Evolutionary conservation across 768 basidiomycete species (phyloP).

Genomic region (Leccinum truebloodii): DNA sequence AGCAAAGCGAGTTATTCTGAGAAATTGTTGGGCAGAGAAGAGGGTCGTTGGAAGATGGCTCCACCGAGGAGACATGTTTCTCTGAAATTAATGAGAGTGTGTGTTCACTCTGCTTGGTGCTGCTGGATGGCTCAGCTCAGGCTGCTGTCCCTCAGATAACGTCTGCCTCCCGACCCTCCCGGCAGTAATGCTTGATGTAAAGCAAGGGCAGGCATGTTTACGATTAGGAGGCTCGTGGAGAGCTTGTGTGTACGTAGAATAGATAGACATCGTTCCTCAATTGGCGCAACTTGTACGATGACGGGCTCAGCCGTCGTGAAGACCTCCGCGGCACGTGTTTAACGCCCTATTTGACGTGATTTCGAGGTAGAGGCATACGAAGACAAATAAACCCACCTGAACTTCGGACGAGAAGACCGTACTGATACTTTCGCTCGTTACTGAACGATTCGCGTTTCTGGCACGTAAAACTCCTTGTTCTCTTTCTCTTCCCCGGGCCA

Average conservation of each 20-base stretch:
- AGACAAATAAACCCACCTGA: constrained; percentile 1
- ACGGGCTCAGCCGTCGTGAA: constrained; percentile 3
- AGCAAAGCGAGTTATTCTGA: constrained; percentile 25
- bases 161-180: neutral
- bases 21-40: constrained; percentile 31
- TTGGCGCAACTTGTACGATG: constrained; percentile 12
- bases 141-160: constrained; percentile 1
- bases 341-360: constrained; percentile 13
- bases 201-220: constrained; percentile 3
- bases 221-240: constrained; percentile 3
- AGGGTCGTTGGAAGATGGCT: constrained; percentile 23
- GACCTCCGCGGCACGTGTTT: constrained; percentile 23
- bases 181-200: constrained; percentile 1
- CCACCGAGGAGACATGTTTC: constrained; percentile 28
- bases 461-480: constrained; percentile 22
- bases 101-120: constrained; percentile 18
- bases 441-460: constrained; percentile 2
- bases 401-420: neutral
- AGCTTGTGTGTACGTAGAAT: constrained; percentile 16
- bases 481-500: neutral
- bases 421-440: neutral
- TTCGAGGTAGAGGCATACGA: constrained; percentile 5
- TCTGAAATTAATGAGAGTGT: constrained; percentile 29
- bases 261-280: constrained; percentile 12
- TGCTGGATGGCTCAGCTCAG: constrained; percentile 6